These are phyloP conservation scores for Mycena sp. DNA, from an alignment of 1,284 basidiomycete species.

Conservation along the genomic window DNA sequence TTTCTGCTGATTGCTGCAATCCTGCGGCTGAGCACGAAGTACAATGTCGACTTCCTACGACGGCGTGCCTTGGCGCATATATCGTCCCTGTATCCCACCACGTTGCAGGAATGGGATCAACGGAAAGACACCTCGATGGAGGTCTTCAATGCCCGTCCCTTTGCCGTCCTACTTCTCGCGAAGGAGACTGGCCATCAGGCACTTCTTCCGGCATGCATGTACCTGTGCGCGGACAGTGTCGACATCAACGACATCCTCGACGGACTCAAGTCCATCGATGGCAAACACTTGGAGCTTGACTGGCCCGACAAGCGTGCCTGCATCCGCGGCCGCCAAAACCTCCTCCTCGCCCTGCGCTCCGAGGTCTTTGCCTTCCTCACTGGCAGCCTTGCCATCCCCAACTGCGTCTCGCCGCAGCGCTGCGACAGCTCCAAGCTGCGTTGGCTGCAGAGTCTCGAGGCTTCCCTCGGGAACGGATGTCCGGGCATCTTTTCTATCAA, in stretches of 20 bases:
- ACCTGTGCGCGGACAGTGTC: constrained; percentile 34
- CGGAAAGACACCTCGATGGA: constrained; percentile 34
- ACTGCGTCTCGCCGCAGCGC: constrained; percentile 25
- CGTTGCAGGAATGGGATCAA: constrained; percentile 38
- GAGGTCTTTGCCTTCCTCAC: constrained; percentile 34
- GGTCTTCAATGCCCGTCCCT: constrained; percentile 35
- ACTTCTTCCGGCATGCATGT: constrained; percentile 36
- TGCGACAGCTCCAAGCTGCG: constrained; percentile 33
- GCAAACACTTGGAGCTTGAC: constrained; percentile 33
- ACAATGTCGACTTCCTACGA: constrained; percentile 38
- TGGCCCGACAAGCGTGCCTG: constrained; percentile 36
- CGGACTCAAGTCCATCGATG: constrained; percentile 30
- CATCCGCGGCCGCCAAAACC: constrained; percentile 35
- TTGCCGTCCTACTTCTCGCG: constrained; percentile 33
- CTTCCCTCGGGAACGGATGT: constrained; percentile 32
- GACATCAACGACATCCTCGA: constrained; percentile 37
- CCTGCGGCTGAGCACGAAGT: constrained; percentile 42
- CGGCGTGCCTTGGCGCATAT: constrained; percentile 39
- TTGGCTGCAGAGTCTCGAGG: constrained; percentile 35
- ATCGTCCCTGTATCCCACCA: constrained; percentile 39
- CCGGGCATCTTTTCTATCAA: constrained; percentile 35
- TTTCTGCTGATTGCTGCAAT: constrained; percentile 33
- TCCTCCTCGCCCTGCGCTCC: constrained; percentile 31
- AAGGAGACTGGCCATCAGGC: constrained; percentile 34
- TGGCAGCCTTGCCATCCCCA: constrained; percentile 25